These are phyloP conservation scores for Malus hybrid DNA, from an alignment of 331 rosid species.

Conservation along the genomic window DNA sequence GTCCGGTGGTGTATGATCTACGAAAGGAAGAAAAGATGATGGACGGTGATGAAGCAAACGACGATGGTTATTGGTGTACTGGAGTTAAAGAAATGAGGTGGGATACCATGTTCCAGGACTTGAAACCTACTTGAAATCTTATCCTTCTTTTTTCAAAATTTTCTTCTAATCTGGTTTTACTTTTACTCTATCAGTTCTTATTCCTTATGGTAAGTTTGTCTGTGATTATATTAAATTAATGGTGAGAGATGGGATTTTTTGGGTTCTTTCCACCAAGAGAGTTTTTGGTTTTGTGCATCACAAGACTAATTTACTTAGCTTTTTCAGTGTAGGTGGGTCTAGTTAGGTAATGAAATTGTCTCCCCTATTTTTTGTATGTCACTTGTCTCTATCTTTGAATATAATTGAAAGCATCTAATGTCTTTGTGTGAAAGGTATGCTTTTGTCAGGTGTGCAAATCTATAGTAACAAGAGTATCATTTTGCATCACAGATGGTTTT, in stretches of 20 bases:
- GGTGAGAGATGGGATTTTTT: slow-evolving; percentile 64
- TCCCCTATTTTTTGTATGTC: slow-evolving; percentile 26
- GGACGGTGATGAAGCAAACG: slow-evolving; percentile 6
- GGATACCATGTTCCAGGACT: slow-evolving; percentile 90
- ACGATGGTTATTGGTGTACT: slow-evolving; percentile 56
- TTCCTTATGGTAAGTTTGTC: too few relatives aligned
- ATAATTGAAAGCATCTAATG: slow-evolving; percentile 9
- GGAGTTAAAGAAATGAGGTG: slow-evolving; percentile 84
- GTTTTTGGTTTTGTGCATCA: too few relatives aligned
- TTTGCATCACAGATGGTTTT: neutral
- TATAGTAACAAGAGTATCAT: neutral
- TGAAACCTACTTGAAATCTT: slow-evolving; percentile 62
- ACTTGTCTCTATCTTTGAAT: slow-evolving; percentile 18
- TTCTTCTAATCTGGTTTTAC: neutral
- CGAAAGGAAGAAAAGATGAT: slow-evolving; percentile 35
- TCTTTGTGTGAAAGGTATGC: slow-evolving; percentile 22
- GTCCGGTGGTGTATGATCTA: slow-evolving; percentile 50
- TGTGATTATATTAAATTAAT: neutral
- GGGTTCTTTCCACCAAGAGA: slow-evolving; percentile 54
- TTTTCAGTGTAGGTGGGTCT: slow-evolving; percentile 41
- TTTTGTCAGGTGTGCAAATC: slow-evolving; percentile 15
- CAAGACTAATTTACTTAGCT: neutral
- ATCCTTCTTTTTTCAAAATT: neutral
- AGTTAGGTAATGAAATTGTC: slow-evolving; percentile 37
- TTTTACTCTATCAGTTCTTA: too few relatives aligned